Evolutionary conservation across 192 early-diverging fungal species (phyloP).

Genomic region (Entophlyctis luteolus): DNA sequence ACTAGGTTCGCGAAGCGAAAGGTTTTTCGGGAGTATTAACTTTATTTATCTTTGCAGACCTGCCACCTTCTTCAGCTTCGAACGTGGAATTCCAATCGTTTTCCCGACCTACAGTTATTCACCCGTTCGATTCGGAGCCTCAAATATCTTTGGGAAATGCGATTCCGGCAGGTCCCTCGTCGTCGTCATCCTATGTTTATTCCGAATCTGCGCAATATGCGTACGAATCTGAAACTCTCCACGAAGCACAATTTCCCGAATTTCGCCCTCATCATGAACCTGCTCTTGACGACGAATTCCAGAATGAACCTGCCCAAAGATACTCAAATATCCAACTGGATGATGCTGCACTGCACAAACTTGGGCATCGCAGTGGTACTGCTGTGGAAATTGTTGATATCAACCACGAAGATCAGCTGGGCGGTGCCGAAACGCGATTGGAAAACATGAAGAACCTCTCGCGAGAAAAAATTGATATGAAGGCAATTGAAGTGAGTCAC

Average conservation of each 20-base stretch:
- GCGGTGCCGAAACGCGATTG: constrained; percentile 1
- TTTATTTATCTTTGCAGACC: neutral
- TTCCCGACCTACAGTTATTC: neutral
- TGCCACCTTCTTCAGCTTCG: neutral
- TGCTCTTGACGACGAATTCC: neutral
- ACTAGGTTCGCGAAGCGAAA: neutral
- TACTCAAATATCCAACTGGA: constrained; percentile 13
- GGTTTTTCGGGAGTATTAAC: neutral
- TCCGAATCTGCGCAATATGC: constrained; percentile 10
- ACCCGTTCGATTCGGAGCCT: neutral
- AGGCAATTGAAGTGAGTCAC: constrained; percentile 2
- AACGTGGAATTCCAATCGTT: neutral
- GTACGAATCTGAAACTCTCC: constrained; percentile 8
- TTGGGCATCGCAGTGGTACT: constrained; percentile 10
- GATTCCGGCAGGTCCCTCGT: neutral
- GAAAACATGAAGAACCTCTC: constrained; percentile 10
- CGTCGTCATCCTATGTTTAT: neutral
- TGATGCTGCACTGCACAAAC: constrained; percentile 15
- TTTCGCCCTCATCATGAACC: neutral
- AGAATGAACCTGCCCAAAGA: neutral
- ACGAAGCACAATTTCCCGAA: neutral
- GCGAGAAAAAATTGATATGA: constrained; percentile 10
- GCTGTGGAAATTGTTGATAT: constrained; percentile 8
- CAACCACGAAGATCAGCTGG: constrained; percentile 23
- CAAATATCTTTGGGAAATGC: neutral